A percentile compares a stretch with the other conserved stretches of the same genome.
These are phyloP conservation scores for Neckera pumila DNA, from an alignment of 225 moss, liverwort and hornwort species.

Conservation along the genomic window DNA sequence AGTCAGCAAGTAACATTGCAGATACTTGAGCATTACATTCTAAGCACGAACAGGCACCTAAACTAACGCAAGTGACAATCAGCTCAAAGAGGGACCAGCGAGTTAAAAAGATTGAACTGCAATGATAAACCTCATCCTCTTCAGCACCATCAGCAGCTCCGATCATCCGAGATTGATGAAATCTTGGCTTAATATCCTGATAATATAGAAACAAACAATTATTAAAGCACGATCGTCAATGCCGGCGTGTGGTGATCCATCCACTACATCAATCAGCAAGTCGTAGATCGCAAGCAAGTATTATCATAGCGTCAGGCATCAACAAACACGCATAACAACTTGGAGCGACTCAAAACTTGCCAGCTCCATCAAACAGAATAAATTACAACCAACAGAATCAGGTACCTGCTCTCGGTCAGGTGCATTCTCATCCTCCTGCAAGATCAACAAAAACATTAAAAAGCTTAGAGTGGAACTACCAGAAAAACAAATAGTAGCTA, in stretches of 20 bases:
- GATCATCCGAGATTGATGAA: conserved; percentile 71
- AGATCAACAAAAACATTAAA: not conserved
- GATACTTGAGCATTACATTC: not conserved
- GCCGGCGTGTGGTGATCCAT: not conserved
- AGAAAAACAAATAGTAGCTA: not conserved
- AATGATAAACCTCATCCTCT: conserved; percentile 68
- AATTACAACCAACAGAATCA: not conserved
- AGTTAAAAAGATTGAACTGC: conserved; percentile 1
- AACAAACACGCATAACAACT: not conserved
- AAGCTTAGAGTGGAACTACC: not conserved
- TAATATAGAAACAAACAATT: not conserved
- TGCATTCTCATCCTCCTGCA: conserved; percentile 97
- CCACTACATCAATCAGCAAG: not conserved
- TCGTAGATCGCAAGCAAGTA: not conserved
- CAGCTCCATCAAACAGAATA: not conserved
- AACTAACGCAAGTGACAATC: not conserved
- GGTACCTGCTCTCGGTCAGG: conserved; percentile 94
- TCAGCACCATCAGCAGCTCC: conserved; percentile 73
- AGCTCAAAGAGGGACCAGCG: not conserved
- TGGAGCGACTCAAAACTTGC: not conserved
- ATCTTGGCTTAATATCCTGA: conserved; percentile 92
- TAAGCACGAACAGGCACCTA: not conserved
- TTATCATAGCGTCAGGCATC: not conserved
- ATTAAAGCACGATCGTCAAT: not conserved
- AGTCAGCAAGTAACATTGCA: not conserved